phyloP scores from a whole-genome alignment of 345 rosid genomes.

The Garcia nutans region DNA sequence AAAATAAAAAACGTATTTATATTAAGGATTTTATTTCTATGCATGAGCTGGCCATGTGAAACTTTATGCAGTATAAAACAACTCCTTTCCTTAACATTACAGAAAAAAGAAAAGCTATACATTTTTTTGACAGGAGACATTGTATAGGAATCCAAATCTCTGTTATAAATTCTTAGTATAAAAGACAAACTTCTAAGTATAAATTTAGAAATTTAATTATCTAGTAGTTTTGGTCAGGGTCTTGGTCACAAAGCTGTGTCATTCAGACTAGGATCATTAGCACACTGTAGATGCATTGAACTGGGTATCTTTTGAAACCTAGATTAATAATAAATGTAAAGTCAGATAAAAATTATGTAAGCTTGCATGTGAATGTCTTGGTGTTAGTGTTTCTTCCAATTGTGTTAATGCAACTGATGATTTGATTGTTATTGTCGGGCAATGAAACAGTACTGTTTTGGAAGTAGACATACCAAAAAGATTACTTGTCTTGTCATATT shows the following conservation, averaged over 20 bases:
- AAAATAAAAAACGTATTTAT: too few species aligned
- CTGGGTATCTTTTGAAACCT: neutral
- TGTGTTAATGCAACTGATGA: constrained; percentile 22
- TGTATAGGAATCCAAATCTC: too few species aligned
- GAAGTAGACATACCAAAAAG: constrained; percentile 35
- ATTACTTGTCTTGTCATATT: constrained; percentile 48
- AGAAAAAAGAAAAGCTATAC: neutral
- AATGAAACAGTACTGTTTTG: constrained; percentile 26
- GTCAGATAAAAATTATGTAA: neutral
- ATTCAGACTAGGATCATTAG: neutral
- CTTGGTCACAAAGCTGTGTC: too few species aligned
- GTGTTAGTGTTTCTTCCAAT: neutral
- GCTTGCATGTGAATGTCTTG: constrained; percentile 2
- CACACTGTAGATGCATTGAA: neutral
- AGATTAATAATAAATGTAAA: neutral
- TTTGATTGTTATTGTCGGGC: constrained; percentile 37
- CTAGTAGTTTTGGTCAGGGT: too few species aligned
- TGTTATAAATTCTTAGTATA: too few species aligned
- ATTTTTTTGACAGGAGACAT: neutral
- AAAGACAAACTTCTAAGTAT: too few species aligned
- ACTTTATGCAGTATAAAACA: neutral
- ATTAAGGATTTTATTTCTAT: too few species aligned
- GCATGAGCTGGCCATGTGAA: constrained; percentile 1
- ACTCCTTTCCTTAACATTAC: neutral
- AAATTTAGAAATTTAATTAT: too few species aligned